Conservation (phyloP, 208 protist genomes). For the Trypanosoma platydactyli region DNA sequence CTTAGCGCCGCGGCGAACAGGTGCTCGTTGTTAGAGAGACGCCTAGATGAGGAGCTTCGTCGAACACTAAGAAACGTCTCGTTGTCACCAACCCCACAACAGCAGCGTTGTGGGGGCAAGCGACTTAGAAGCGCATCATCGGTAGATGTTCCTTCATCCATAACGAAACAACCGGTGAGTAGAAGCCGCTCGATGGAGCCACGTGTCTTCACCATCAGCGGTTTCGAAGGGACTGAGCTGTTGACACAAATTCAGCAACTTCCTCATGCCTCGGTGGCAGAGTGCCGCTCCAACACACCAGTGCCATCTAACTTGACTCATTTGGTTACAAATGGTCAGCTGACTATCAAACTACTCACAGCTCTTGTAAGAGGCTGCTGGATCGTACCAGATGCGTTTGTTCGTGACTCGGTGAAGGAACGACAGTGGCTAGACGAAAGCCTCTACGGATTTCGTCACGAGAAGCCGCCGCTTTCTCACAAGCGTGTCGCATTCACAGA, state of each 20-base stretch:
- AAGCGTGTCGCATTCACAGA: constrained; percentile 66
- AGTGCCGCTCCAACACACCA: constrained; percentile 79
- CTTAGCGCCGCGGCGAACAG: constrained; percentile 56
- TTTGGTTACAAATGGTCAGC: constrained; percentile 81
- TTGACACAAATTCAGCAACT: constrained; percentile 62
- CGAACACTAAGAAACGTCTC: constrained; percentile 40
- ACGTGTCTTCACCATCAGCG: constrained; percentile 82
- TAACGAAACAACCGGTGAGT: constrained; percentile 11
- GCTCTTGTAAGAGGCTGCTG: constrained; percentile 86
- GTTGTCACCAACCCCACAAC: constrained; percentile 20
- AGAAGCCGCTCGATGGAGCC: constrained; percentile 64
- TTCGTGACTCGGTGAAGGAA: constrained; percentile 56
- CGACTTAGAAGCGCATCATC: constrained; percentile 26
- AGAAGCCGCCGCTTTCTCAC: constrained; percentile 62
- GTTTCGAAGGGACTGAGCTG: constrained; percentile 75
- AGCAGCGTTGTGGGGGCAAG: constrained; percentile 3
- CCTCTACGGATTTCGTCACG: constrained; percentile 86
- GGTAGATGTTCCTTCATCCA: constrained; percentile 20
- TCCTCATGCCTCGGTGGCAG: constrained; percentile 74
- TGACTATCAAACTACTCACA: constrained; percentile 87
- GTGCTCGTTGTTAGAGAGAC: constrained; percentile 63
- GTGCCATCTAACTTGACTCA: constrained; percentile 86
- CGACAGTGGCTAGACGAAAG: constrained; percentile 62
- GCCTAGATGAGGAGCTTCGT: constrained; percentile 65
- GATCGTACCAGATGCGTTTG: constrained; percentile 79